Evolutionary conservation across 768 basidiomycete genomes (phyloP), one percentile per base, ranked within the genome.

Genomic region (Termitomyces sp.): DNA sequence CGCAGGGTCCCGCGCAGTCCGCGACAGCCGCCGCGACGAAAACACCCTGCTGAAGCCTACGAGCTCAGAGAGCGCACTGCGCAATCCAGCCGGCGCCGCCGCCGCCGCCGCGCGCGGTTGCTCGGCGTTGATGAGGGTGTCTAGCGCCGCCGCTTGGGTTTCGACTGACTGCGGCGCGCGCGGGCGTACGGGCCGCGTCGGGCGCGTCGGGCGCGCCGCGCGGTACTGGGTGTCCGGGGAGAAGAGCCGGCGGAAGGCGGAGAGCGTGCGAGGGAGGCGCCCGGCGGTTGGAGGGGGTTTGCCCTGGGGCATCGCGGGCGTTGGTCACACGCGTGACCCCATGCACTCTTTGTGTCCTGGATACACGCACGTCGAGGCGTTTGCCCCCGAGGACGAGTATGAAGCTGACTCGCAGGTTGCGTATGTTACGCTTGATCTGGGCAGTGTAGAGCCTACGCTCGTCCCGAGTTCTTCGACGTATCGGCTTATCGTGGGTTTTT

Each of bases 381-480:
- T 91, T 66, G 90, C 82, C 39, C 76, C 85, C 0, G 83, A 93
- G 37, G 80, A 86, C 33, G 82, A 86, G 31, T 89, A 89, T 63
- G 80, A 87, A 59, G 77, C 79, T 22, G 80, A 81, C 60, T 6
- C 6, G 7, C 83, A 84, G 58, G 84, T 87, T 4, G 75, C 74
- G 8, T 91, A 91, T 64, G 82, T 91, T 13, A 90, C 89, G 0
- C 76, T 93, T 20, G 91, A 93, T 68, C 74, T 93, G 1, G 89
- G 87, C 31, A 73, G 71, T 57, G 79, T 88, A 36, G 89, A 93
- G 64, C 88, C 89, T 3, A 86, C 86, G 0, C 80, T 93, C 30
- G 78, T 93, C 6, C 87, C 89, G 2, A 91, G 82, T 65, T 84
- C 84, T 0, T 80, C 85, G 0, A 75, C 83, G 1, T 92, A 87